Percentiles rank a stretch among this genome's conserved stretches.
Evolutionary conservation across 1,284 basidiomycete genomes (phyloP).

Genomic region (Ganoderma boninense): DNA sequence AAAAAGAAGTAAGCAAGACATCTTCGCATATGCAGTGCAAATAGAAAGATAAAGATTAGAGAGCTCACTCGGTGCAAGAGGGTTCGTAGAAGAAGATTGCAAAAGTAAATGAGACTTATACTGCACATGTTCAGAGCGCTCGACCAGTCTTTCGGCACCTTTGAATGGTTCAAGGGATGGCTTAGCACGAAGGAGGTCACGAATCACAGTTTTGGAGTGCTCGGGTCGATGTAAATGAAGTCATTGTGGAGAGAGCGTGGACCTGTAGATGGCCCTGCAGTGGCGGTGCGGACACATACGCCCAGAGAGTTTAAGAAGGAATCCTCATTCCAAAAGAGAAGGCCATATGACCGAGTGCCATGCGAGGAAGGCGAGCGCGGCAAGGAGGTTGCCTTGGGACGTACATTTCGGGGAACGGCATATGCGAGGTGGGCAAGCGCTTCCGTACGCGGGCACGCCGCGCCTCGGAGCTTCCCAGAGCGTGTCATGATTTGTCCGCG

Average conservation of each 20-base stretch:
- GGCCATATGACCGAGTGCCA: neutral
- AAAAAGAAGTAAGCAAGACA: constrained; percentile 9
- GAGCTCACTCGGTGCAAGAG: neutral
- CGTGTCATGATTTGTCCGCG: neutral
- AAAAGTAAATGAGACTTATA: neutral
- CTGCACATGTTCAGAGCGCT: neutral
- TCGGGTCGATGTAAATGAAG: neutral
- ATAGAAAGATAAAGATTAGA: neutral
- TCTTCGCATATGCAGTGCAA: neutral
- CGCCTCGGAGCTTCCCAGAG: constrained; percentile 3
- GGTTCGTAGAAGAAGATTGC: neutral
- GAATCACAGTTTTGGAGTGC: neutral
- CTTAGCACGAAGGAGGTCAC: neutral
- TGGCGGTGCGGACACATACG: constrained; percentile 2
- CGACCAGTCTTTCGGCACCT: neutral
- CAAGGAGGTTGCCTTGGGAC: neutral
- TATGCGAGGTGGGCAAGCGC: neutral
- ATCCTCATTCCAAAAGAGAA: no score
- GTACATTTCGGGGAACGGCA: neutral
- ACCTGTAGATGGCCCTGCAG: neutral
- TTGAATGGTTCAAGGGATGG: neutral
- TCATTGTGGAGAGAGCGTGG: neutral
- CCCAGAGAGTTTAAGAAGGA: neutral
- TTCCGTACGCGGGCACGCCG: neutral
- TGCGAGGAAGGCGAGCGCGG: neutral